Base-by-base conservation (phyloP, 345 rosid species). In the Conringia planisiliqua region DNA sequence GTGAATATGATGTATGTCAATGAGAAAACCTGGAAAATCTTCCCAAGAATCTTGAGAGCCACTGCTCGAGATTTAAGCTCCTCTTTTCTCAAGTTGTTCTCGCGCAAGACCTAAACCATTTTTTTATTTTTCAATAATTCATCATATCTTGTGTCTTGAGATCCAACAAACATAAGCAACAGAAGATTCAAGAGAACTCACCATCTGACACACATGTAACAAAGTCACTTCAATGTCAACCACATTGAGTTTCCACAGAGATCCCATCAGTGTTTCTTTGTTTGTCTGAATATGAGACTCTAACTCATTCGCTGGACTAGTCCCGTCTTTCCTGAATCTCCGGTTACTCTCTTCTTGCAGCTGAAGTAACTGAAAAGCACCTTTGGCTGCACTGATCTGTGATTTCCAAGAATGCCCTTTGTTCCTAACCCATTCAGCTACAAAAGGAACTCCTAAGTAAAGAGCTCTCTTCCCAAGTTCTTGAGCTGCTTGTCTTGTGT, bases 321-420 rank as follows among this genome's bases (percentile, higher is more conserved):
- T 80, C 4, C 90, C 91, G 12, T 84, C 91, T 83, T 81, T 83
- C 82, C 84, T 91, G 73, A 83, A 77, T 66, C 85, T 88, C 56
- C 79, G 62, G 54, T 81, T 83, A 38, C 85, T 83, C 47, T 93
- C 96, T 68, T 91, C 98, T 82, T 94, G 98, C 70, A 94, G 87
- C 72, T 94, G 98, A 75, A 94, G 83, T 59, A 94, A 76, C 85
- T 91, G 98, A 62, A 83, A 87, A 51, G 95, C 98, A 26, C 98
- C 93, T 94, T 93, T 94, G n/a, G 97, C 95, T 48, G 98, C 98
- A 60, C 93, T 91, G 24, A 94, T 91, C 85, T 91, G 98, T 71
- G 98, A 94, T 79, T 91, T 94, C 71, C 91, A 87, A 64, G 81
- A 89, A 66, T 93, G 98, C 2, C 97, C 98, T 80, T 94, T 91